These are phyloP conservation scores for Arxiozyma bovina DNA, from an alignment of 1,139 yeast genomes.

Conservation along the genomic window DNA sequence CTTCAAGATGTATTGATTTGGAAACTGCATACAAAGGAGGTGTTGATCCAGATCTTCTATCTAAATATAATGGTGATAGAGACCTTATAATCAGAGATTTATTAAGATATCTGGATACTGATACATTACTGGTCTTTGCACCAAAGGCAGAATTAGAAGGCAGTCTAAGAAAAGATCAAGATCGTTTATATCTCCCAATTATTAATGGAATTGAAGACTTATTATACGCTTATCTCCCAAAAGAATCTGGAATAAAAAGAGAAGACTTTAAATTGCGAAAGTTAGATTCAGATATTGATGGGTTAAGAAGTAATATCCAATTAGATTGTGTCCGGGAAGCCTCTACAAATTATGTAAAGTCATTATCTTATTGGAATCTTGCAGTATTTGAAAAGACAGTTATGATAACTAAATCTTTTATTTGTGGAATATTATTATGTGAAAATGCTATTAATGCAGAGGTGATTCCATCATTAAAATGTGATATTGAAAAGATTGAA, in stretches of 20 bases:
- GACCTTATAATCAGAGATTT: constrained; percentile 48
- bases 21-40: constrained; percentile 19
- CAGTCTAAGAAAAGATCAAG: constrained; percentile 62
- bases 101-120: constrained; percentile 83
- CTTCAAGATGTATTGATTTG: constrained; percentile 78
- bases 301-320: constrained; percentile 75
- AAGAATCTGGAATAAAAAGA: constrained; percentile 28
- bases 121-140: constrained; percentile 78
- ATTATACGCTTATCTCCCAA: constrained; percentile 27
- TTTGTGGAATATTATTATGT: constrained; percentile 50
- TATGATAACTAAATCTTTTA: constrained; percentile 73
- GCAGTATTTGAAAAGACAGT: constrained; percentile 87
- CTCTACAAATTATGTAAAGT: constrained; percentile 56
- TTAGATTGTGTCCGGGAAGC: constrained; percentile 48
- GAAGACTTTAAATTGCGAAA: constrained; percentile 39
- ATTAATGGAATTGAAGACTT: constrained; percentile 56
- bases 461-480: constrained; percentile 16
- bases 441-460: constrained; percentile 25
- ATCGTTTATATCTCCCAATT: constrained; percentile 65
- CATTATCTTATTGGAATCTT: constrained; percentile 62
- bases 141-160: constrained; percentile 84
- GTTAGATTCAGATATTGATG: constrained; percentile 74
- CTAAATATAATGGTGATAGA: constrained; percentile 50
- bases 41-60: constrained; percentile 40
- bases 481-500: constrained; percentile 60